Evolutionary conservation across 2,329 filamentous ascomycete species (phyloP), one percentile per base, ranked within the genome.

Genomic region (Colletotrichum musicola): DNA sequence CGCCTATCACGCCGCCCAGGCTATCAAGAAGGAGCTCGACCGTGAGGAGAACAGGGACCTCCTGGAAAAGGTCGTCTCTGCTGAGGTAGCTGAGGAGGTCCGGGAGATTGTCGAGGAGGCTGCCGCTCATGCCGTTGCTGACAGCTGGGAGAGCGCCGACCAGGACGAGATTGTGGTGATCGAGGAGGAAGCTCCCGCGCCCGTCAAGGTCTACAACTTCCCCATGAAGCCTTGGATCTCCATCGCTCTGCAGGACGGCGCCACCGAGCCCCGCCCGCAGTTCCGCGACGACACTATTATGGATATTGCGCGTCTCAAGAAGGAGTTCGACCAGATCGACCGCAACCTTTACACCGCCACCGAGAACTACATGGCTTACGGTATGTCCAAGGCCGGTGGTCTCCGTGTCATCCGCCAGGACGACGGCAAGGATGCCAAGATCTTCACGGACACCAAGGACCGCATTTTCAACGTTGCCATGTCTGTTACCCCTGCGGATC

Each of bases 321-420:
- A 98, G 82, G 94, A 97, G 5, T 98, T 98, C 75, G 96, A 99
- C 76, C 96, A 98, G 81, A 91, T 98, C 71, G 96, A 99, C 77
- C 93, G 97, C 72, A 97, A 95, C 71, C 87, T 99, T 38, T 95
- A 95, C 57, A 92, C 95, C 5, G 95, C 95, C 18, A 95, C 94
- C 27, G 91, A 93, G 76, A 92, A 92, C 69, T 97, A 96, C 82
- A 98, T 99, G 80, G 91, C 93, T 6, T 99, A 98, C 75, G 94
- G 94, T 50, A 93, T 97, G 84, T 93, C 93, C 50, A 98, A 97
- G 84, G 93, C 94, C 72, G 94, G 94, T 58, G 96, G 96, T 55
- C 89, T 99, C 75, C 91, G 95, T 64, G 92, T 99, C 65, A 98
- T 99, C 76, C 90, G 94, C 71, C 96, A 99, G 81, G 93, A 97